Evolutionary conservation across 2,329 filamentous ascomycete genomes (phyloP), one percentile per base, ranked within the genome.

Genomic region (Epichloe gansuensis): DNA sequence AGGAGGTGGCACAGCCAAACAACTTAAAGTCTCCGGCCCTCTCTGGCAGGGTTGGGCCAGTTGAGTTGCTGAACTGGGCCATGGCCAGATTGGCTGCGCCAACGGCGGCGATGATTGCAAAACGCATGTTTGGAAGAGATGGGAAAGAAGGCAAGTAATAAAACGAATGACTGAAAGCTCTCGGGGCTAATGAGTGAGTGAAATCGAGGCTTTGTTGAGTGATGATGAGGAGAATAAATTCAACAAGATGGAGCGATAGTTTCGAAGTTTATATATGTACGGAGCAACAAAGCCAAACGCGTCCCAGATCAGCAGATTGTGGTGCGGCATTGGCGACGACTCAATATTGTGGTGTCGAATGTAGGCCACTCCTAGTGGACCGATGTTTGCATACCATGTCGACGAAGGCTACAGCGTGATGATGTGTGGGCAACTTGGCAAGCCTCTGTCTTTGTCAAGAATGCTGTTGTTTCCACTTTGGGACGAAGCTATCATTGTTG

Each of bases 211-310:
- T 58, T 56, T 56, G 42, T 56, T 56, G 54, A 51, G 46, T 53
- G 60, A 56, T 58, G 53, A 50, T 54, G 54, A 56, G 52, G 50
- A 52, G 21, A 46, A 56, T 39, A 52, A 55, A 56, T 23, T 25
- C 56, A 37, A 9, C 35, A 45, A 4, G 23, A 12, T 54, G 54
- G 46, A 23, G 52, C 59, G 63, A 63, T 54, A 38, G 45, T 49
- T 50, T 25, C 52, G 54, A 51, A 55, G 58, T 60, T 59, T 65
- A 65, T 65, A 65, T 66, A 65, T 64, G 63, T 56, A 57, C 50
- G 31, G 21, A 23, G 15, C 17, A 34, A 25, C 35, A 15, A 44
- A 11, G n/a, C n/a, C n/a, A 46, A 25, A 53, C 54, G 48, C 54
- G 54, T 48, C 34, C 12, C 21, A 17, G 23, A 55, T 53, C 44